Percentiles rank a stretch among this genome's conserved stretches.
Evolutionary conservation across 148 eudicot species (phyloP).

Genomic region (Nepenthes gracilis): DNA sequence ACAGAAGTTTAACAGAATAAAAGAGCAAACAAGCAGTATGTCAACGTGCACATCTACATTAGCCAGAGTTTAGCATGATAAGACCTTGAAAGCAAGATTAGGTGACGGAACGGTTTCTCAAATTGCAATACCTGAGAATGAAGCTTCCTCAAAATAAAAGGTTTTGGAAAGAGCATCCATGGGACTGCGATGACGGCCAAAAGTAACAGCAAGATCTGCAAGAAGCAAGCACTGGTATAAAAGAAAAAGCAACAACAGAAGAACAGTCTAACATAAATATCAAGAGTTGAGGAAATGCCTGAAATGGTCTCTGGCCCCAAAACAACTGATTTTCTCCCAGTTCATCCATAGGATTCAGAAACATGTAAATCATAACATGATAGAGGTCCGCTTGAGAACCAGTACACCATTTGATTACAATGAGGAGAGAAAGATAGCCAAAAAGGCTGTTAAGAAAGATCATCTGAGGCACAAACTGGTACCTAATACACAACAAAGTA

Average conservation of each 20-base stretch:
- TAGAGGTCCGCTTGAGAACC: constrained; percentile 98
- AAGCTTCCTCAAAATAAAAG: constrained; percentile 82
- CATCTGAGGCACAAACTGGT: constrained; percentile 93
- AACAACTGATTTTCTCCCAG: constrained; percentile 93
- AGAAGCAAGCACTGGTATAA: constrained; percentile 6
- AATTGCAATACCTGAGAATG: constrained; percentile 59
- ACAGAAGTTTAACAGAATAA: too few relatives aligned
- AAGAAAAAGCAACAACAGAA: neutral
- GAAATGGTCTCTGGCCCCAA: constrained; percentile 88
- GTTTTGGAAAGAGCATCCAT: constrained; percentile 99
- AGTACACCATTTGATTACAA: constrained; percentile 88
- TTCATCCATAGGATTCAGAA: constrained; percentile 89
- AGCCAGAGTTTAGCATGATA: too few relatives aligned
- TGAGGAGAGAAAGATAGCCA: constrained; percentile 94
- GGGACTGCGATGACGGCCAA: constrained; percentile 93
- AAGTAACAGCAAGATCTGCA: constrained; percentile 76
- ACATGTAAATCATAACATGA: constrained; percentile 99
- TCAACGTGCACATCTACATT: too few relatives aligned
- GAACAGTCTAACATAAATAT: neutral
- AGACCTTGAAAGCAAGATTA: too few relatives aligned
- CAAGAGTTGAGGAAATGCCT: constrained; percentile 37
- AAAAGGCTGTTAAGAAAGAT: constrained; percentile 98
- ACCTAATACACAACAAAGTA: constrained; percentile 35
- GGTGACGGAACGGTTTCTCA: neutral
- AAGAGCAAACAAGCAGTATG: too few relatives aligned